Percentiles rank a stretch among this genome's conserved stretches.
Evolutionary conservation across 176 grass and related monocot genomes (phyloP).

Genomic region (Poa annua): DNA sequence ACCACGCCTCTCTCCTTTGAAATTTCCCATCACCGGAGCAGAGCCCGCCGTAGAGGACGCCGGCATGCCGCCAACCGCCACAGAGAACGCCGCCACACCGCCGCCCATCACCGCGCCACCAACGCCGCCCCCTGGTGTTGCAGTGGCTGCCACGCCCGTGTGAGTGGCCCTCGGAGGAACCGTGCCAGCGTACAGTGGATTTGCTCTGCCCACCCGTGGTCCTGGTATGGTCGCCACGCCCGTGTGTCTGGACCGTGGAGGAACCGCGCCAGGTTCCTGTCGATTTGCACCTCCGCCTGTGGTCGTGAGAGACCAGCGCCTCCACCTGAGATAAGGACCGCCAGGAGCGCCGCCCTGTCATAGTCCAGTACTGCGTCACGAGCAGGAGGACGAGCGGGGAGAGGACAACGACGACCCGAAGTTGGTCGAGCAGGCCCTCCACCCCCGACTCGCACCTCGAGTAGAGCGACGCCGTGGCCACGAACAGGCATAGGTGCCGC

Average conservation of each 20-base stretch:
- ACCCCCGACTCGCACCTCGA: conserved; percentile 68
- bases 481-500: conserved; percentile 73
- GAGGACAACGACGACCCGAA: conserved; percentile 58
- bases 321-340: no score
- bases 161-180: neutral
- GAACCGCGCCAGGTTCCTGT: neutral
- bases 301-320: no score
- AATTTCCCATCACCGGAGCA: no score
- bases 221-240: neutral
- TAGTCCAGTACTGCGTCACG: conserved; percentile 70
- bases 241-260: neutral
- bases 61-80: no score
- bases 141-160: neutral
- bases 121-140: neutral
- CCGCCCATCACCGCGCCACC: no score
- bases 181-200: neutral
- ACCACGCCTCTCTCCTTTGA: no score
- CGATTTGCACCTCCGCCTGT: neutral
- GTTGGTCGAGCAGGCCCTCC: conserved; percentile 62
- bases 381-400: conserved; percentile 80
- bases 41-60: no score
- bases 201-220: neutral
- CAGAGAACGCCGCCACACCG: no score
- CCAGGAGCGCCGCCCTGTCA: conserved; percentile 25
- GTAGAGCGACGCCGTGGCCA: conserved; percentile 71